phyloP scores from a whole-genome alignment of 345 rosid genomes.

The Eucalyptus virginea region DNA sequence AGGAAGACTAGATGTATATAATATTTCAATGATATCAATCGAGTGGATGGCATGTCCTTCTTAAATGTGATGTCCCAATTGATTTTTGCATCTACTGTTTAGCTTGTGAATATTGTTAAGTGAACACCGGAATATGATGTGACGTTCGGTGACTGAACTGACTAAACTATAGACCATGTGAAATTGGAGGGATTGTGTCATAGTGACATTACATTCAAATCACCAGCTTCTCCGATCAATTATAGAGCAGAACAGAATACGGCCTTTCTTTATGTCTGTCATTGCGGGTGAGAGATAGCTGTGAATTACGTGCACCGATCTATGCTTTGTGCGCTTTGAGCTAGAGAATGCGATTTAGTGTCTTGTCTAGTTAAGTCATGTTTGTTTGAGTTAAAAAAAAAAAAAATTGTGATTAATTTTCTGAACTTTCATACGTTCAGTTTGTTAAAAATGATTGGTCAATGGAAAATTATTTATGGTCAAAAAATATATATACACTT shows the following conservation, averaged over 20 bases:
- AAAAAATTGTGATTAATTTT: too few relatives aligned
- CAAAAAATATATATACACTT: neutral
- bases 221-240: neutral
- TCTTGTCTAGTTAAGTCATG: neutral
- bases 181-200: neutral
- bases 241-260: neutral
- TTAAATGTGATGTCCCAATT: neutral
- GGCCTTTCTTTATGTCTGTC: neutral
- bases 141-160: neutral
- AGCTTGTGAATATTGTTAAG: too few relatives aligned
- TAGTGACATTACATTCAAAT: neutral
- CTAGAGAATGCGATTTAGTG: neutral
- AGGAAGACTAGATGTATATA: rapidly evolving
- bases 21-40: neutral
- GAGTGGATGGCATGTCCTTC: neutral
- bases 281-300: neutral
- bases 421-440: neutral
- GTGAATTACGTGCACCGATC: neutral
- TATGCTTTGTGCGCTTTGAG: neutral
- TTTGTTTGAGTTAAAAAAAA: neutral
- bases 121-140: neutral
- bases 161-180: neutral
- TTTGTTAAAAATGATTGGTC: neutral
- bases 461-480: too few relatives aligned
- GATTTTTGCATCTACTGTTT: neutral